Percentiles rank a stretch among this genome's conserved stretches.
These are phyloP conservation scores for Cryptococcus hybrid DNA, from an alignment of 1,284 basidiomycete species.

Conservation along the genomic window DNA sequence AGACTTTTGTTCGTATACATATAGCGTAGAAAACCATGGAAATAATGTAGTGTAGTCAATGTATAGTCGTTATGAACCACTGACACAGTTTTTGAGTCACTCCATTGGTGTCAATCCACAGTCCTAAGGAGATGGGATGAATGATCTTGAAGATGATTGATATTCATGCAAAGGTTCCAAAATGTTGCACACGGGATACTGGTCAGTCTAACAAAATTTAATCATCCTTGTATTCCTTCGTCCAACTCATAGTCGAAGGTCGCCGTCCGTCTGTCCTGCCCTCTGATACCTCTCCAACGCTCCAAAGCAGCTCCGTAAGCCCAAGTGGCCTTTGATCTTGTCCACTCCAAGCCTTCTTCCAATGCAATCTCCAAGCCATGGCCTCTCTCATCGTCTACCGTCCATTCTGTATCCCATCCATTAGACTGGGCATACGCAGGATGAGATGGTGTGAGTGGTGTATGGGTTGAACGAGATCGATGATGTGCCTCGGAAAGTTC, in stretches of 20 bases:
- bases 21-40: neutral
- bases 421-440: constrained; percentile 4
- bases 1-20: neutral
- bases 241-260: constrained; percentile 20
- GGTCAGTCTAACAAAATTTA: too few relatives aligned
- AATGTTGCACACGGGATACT: too few relatives aligned
- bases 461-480: constrained; percentile 5
- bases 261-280: constrained; percentile 5
- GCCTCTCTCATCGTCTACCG: constrained; percentile 3
- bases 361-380: constrained; percentile 19
- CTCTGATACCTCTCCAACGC: constrained; percentile 7
- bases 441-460: constrained; percentile 1
- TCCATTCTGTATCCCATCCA: constrained; percentile 10
- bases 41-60: neutral
- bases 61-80: too few relatives aligned
- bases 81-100: too few relatives aligned
- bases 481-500: constrained; percentile 54
- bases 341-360: constrained; percentile 22
- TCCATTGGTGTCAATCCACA: too few relatives aligned
- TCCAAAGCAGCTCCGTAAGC: constrained; percentile 9
- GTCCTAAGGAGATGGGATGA: too few relatives aligned
- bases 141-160: too few relatives aligned
- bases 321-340: constrained; percentile 11
- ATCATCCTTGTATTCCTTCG: constrained; percentile 1
- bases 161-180: too few relatives aligned